Base-by-base conservation (phyloP, 352 stramenopile genomes). In the Thalassiosira livingstoniorum region DNA sequence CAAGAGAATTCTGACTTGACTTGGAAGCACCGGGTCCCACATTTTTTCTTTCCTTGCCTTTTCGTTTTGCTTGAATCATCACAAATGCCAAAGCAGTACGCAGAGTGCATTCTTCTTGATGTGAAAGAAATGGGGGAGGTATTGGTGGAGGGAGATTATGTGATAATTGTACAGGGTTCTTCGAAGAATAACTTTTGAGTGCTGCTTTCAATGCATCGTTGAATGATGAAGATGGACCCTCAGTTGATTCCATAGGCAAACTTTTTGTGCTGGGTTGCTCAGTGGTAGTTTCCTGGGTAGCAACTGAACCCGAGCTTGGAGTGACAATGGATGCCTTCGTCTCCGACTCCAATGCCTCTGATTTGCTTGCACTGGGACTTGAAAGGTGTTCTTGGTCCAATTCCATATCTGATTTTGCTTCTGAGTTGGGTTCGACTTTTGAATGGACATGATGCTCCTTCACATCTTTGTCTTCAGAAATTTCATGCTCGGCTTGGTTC, bases 11-110 rank as follows among this genome's bases (percentile, higher is more conserved):
- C n/a, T n/a, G n/a, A n/a, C n/a, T n/a, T n/a, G n/a, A n/a, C n/a
- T n/a, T n/a, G n/a, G n/a, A n/a, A n/a, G n/a, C n/a, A n/a, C n/a
- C n/a, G n/a, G n/a, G n/a, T n/a, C n/a, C n/a, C n/a, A n/a, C 29
- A 23, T 23, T 35, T 21, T 27, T 34, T 60, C 70, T 29, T 4
- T 58, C 35, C 23, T n/a, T 43, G 34, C 31, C 61, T 54, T 63
- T 78, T 25, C 51, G 75, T 47, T 64, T 76, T 18, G 69, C 35
- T 43, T 61, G 72, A 1, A 73, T 67, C 53, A 81, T 77, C 2
- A 69, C 70, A 67, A 85, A 85, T 7, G 78, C 78, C 5, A 85
- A 53, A 45, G 78, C 78, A 37, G 78, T 85, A n/a, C 61, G 47
- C 23, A 85, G 47, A 25, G 78, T 79, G 51, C 70, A 85, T 60